phyloP scores from a whole-genome alignment of 192 early-diverging fungal genomes.

The Coemansia sp. region DNA sequence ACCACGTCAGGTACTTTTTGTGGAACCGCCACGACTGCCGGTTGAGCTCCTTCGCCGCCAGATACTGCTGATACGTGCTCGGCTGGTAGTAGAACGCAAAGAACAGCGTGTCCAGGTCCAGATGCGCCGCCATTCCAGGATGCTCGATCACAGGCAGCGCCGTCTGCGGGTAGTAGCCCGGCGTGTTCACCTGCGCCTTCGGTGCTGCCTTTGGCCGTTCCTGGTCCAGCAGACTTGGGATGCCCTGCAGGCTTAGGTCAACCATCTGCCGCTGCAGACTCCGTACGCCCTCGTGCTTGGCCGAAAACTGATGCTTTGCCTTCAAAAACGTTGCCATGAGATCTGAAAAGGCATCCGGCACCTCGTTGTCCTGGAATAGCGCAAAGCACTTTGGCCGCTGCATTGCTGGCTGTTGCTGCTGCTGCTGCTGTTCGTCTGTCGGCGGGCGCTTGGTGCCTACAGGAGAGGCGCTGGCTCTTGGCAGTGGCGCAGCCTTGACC shows the following conservation, averaged over 20 bases:
- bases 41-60: slow-evolving; percentile 95
- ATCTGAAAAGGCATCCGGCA: slow-evolving; percentile 70
- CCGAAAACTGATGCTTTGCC: slow-evolving; percentile 61
- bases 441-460: slow-evolving; percentile 45
- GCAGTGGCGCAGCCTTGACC: slow-evolving; percentile 2
- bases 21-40: slow-evolving; percentile 98
- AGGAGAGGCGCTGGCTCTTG: slow-evolving; percentile 40
- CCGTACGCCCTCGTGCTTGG: slow-evolving; percentile 17
- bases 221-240: slow-evolving; percentile 83
- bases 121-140: slow-evolving; percentile 83
- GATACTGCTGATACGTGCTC: slow-evolving; percentile 95
- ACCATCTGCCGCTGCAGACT: slow-evolving; percentile 69
- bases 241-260: slow-evolving; percentile 78
- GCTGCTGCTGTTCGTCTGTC: slow-evolving; percentile 28
- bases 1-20: slow-evolving; percentile 98
- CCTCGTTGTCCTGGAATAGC: slow-evolving; percentile 49
- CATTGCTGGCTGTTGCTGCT: slow-evolving; percentile 25
- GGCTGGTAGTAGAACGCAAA: slow-evolving; percentile 99
- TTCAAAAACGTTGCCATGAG: slow-evolving; percentile 68
- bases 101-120: slow-evolving; percentile 94
- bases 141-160: slow-evolving; percentile 79
- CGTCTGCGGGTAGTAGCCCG: slow-evolving; percentile 93
- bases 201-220: slow-evolving; percentile 67
- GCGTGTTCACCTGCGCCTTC: slow-evolving; percentile 62
- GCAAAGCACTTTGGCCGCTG: slow-evolving; percentile 54